Evolutionary conservation across 495 filamentous ascomycete species (phyloP).

Genomic region (Diplogelasinospora grovesii): DNA sequence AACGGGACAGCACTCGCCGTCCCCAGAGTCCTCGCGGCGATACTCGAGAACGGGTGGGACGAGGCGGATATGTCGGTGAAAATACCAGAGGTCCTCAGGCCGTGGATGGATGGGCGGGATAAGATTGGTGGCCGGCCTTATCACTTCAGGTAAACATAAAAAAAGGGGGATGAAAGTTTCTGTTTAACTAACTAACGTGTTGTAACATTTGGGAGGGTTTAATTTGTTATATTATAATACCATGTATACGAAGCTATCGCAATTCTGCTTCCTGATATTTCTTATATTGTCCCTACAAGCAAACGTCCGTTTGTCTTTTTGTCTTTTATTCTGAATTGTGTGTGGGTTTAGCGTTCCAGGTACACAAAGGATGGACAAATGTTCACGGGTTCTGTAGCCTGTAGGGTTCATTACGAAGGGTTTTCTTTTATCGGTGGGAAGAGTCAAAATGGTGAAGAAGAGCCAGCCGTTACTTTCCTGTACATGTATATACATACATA

Average conservation of each 20-base stretch:
- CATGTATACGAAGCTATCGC: no score
- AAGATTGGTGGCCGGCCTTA: conserved; percentile 47
- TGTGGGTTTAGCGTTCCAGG: background rate
- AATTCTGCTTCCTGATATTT: no score
- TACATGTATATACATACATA: no score
- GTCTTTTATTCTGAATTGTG: no score
- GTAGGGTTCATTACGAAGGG: background rate
- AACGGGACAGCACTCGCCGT: conserved; percentile 94
- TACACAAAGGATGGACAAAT: background rate
- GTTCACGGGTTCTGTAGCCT: background rate
- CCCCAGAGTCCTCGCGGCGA: conserved; percentile 77
- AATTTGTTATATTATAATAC: no score
- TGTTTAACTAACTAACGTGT: no score
- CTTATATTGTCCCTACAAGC: no score
- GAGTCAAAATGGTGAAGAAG: background rate
- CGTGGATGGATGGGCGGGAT: conserved; percentile 73
- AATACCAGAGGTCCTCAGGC: conserved; percentile 68
- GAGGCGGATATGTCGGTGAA: conserved; percentile 54
- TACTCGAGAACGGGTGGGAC: conserved; percentile 92
- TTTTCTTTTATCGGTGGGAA: background rate
- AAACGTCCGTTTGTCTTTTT: no score
- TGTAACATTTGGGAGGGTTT: no score
- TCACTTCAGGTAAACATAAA: background rate
- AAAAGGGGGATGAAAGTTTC: no score
- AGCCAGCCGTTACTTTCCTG: background rate